A percentile compares a stretch with the other conserved stretches of the same genome.
phyloP scores from a whole-genome alignment of 2,329 filamentous ascomycete species.

The Coniochaeta sp. region DNA sequence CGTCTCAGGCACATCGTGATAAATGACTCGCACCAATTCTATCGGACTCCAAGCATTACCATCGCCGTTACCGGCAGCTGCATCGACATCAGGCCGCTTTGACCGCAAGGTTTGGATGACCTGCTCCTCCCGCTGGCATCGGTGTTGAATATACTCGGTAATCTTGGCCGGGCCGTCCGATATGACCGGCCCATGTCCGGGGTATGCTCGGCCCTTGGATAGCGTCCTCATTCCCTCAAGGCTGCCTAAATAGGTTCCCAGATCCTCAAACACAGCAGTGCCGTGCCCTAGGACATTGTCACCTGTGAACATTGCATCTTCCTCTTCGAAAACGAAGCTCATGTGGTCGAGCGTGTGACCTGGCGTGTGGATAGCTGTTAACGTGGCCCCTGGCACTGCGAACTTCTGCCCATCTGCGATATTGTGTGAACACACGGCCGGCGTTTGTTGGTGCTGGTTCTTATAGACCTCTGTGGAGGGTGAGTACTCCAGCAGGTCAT shows the following conservation, averaged over 20 bases:
- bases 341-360: conserved; percentile 69
- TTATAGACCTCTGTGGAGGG: conserved; percentile 58
- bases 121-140: conserved; percentile 71
- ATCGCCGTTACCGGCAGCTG: conserved; percentile 7
- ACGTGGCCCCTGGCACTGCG: conserved; percentile 41
- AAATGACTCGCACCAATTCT: conserved; percentile 84
- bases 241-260: conserved; percentile 52
- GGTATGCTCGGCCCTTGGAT: conserved; percentile 68
- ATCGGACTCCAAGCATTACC: conserved; percentile 55
- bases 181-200: conserved; percentile 78
- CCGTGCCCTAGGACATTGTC: conserved; percentile 71
- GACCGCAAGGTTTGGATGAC: conserved; percentile 57
- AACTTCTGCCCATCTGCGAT: conserved; percentile 43
- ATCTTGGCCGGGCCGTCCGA: conserved; percentile 66
- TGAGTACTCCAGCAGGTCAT: conserved; percentile 57
- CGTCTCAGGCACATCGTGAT: conserved; percentile 67
- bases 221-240: conserved; percentile 51
- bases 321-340: conserved; percentile 52
- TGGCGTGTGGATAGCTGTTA: conserved; percentile 57
- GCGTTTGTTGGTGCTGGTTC: conserved; percentile 31
- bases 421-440: conserved; percentile 22
- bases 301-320: conserved; percentile 64
- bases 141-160: conserved; percentile 74
- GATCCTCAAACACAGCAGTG: conserved; percentile 65
- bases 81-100: conserved; percentile 18